Percentiles rank a stretch among this genome's conserved stretches.
Evolutionary conservation across 2,329 filamentous ascomycete genomes (phyloP).

Genomic region (Chalara sp.): DNA sequence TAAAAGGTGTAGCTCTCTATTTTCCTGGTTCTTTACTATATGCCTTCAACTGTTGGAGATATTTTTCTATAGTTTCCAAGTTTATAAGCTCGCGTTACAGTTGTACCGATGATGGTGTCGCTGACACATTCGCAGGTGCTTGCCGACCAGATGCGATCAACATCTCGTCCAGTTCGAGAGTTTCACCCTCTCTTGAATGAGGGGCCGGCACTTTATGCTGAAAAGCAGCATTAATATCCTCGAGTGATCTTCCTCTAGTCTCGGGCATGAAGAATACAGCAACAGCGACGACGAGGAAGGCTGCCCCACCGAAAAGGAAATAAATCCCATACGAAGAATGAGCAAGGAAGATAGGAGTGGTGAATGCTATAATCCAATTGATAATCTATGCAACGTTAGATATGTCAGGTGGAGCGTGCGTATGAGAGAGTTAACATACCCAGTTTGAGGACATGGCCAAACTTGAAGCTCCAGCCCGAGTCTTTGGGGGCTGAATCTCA

Average conservation of each 20-base stretch:
- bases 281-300: constrained; percentile 12
- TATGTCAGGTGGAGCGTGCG: not conserved
- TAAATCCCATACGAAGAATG: constrained; percentile 19
- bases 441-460: constrained; percentile 42
- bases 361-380: constrained; percentile 27
- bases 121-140: too few species aligned
- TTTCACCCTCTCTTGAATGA: too few species aligned
- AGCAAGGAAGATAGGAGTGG: constrained; percentile 25
- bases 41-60: too few species aligned
- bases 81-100: too few species aligned
- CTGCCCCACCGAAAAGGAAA: constrained; percentile 34
- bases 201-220: not conserved
- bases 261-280: constrained; percentile 25
- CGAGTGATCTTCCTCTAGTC: constrained; percentile 17
- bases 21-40: too few species aligned
- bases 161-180: too few species aligned
- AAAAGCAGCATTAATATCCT: constrained; percentile 20
- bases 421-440: constrained; percentile 13
- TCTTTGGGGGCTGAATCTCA: constrained; percentile 50
- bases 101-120: too few species aligned
- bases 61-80: too few species aligned
- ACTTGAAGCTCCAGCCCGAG: constrained; percentile 46
- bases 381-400: constrained; percentile 7
- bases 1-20: too few species aligned
- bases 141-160: too few species aligned